Evolutionary conservation across 257 asterid species (phyloP), one percentile per base, ranked within the genome.

Genomic region (Solanum neorickii): DNA sequence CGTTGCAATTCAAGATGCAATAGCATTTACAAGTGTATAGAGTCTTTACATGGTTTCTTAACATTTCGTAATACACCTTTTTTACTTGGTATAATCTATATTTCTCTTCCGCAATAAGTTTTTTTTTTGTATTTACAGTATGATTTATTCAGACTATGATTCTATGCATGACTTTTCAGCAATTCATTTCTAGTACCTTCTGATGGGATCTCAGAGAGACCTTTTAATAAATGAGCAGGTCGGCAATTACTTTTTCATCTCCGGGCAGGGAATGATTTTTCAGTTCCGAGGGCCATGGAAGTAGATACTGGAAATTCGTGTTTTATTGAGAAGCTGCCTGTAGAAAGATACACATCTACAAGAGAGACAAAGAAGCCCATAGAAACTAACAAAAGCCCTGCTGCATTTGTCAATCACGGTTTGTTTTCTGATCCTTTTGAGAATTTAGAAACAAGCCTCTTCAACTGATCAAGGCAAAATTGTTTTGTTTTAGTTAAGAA

Each of bases 391-490:
- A 60, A 91, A 31, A 88, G 76, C 56, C 42, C 91, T 83, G 86
- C 91, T 15, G 92, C 83, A 52, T 95, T 92, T 73, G 92, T 95
- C 83, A 94, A 95, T 91, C 94, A 94, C n/a, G 98, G 97, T 94
- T 75, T 80, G 91, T 87, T 68, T 77, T 66, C 74, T 59, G 65
- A 66, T 31, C 74, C n/a, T 72, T 52, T n/a, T 49, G 56, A 74
- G 62, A 35, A 52, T 5, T 86, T 74, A 73, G 68, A 12, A 74
- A 39, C 83, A 49, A 11, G 33, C 9, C 65, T 35, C 46, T 78
- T 73, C 31, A 85, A 33, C 46, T 86, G 41, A 73, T 74, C 6
- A 0, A 52, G 47, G 59, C 88, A 14, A 49, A 9, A 33, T 10
- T 21, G 25, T 41, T 85, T 85, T 84, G 41, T 62, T 16, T 72